phyloP scores from a whole-genome alignment of 306 rosid genomes.

The Rosa chinensis region DNA sequence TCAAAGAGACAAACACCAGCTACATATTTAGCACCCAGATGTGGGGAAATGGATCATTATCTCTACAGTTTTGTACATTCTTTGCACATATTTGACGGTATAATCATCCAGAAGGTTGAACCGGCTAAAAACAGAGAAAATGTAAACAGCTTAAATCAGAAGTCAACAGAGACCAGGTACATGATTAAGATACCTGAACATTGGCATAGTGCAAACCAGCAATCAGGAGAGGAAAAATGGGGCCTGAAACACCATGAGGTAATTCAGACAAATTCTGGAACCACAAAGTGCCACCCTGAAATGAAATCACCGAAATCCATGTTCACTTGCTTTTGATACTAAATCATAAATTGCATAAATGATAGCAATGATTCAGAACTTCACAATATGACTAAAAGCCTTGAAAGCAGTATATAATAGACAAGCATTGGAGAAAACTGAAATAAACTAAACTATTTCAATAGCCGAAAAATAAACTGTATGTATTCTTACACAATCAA shows the following conservation, averaged over 20 bases:
- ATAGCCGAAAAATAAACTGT: background rate
- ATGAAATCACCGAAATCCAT: slow-evolving; percentile 25
- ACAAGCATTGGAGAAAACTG: background rate
- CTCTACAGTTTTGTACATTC: background rate
- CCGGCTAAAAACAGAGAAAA: background rate
- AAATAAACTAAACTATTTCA: slow-evolving; percentile 6
- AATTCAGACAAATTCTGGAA: slow-evolving; percentile 77
- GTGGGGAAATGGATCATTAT: slow-evolving; percentile 4
- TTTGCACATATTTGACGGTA: background rate
- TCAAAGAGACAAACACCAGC: slow-evolving; percentile 33
- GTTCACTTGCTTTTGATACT: background rate
- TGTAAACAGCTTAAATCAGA: background rate
- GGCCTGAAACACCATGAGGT: slow-evolving; percentile 69
- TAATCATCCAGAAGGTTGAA: background rate
- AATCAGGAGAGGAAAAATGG: slow-evolving; percentile 70
- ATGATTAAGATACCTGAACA: slow-evolving; percentile 61
- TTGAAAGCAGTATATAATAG: background rate
- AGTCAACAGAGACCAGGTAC: slow-evolving; percentile 1
- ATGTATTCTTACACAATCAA: slow-evolving; percentile 60
- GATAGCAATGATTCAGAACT: slow-evolving; percentile 1
- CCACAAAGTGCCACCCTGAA: slow-evolving; percentile 95
- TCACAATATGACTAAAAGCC: background rate
- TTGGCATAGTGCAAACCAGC: slow-evolving; percentile 71
- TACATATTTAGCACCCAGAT: slow-evolving; percentile 2
- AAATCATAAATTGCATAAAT: background rate